Evolutionary conservation across 2,329 filamentous ascomycete genomes (phyloP).

Genomic region (Pseudogymnoascus sp.): DNA sequence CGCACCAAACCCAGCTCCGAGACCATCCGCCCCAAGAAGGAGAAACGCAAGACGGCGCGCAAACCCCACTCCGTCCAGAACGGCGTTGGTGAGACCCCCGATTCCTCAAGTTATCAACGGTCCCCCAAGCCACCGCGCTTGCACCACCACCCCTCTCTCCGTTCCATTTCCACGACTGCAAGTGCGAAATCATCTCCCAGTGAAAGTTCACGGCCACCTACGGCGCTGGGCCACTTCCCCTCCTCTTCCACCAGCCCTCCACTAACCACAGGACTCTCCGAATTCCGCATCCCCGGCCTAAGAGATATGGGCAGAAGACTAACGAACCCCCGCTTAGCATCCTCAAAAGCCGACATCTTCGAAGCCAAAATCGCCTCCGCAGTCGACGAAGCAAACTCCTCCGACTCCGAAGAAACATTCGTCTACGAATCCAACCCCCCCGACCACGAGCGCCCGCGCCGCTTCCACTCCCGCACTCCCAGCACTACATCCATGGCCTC

Average conservation of each 20-base stretch:
- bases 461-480: constrained; percentile 88
- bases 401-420: constrained; percentile 96
- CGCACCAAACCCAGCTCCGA: constrained; percentile 87
- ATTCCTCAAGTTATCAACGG: constrained; percentile 13
- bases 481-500: constrained; percentile 80
- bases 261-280: neutral
- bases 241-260: constrained; percentile 14
- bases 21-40: constrained; percentile 89
- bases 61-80: constrained; percentile 65
- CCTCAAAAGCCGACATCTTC: constrained; percentile 95
- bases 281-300: neutral
- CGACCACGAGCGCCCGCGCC: constrained; percentile 55
- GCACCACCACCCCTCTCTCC: neutral
- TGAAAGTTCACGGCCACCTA: constrained; percentile 7
- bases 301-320: constrained; percentile 36
- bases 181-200: neutral
- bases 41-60: constrained; percentile 70
- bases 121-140: neutral
- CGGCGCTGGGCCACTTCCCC: neutral
- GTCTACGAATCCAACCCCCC: constrained; percentile 98
- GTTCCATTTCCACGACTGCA: neutral
- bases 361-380: constrained; percentile 94
- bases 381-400: constrained; percentile 91
- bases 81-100: constrained; percentile 57
- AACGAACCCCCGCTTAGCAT: constrained; percentile 49